Conservation (phyloP, 2,329 filamentous ascomycete species). For the Neonectria hederae region DNA sequence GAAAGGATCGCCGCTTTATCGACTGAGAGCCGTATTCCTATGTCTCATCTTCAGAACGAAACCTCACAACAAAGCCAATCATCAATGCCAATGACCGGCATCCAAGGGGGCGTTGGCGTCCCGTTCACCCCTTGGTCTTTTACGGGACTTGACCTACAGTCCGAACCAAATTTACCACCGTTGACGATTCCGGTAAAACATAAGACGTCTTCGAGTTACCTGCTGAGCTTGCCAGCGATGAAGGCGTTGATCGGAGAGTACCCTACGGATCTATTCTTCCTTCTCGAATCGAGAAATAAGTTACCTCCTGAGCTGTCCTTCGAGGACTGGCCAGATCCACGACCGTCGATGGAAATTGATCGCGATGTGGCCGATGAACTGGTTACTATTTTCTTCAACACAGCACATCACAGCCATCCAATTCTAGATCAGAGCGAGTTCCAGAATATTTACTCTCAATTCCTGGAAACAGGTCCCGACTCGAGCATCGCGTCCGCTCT, state of each 20-base stretch:
- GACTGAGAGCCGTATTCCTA: neutral
- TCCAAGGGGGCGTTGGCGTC: slow-evolving; percentile 9
- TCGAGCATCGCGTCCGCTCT: slow-evolving; percentile 41
- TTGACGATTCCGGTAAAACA: slow-evolving; percentile 43
- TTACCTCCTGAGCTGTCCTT: slow-evolving; percentile 38
- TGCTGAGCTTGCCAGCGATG: slow-evolving; percentile 40
- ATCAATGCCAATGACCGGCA: slow-evolving; percentile 17
- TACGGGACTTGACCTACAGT: slow-evolving; percentile 1
- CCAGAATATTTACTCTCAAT: slow-evolving; percentile 31
- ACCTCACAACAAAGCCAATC: slow-evolving; percentile 30
- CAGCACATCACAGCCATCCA: slow-evolving; percentile 41
- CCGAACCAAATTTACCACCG: slow-evolving; percentile 32
- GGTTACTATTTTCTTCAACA: slow-evolving; percentile 39
- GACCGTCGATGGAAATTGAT: slow-evolving; percentile 12
- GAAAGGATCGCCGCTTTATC: slow-evolving; percentile 30
- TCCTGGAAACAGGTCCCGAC: slow-evolving; percentile 36
- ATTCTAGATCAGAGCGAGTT: slow-evolving; percentile 43
- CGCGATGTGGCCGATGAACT: slow-evolving; percentile 37
- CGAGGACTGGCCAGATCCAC: slow-evolving; percentile 15
- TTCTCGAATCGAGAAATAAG: slow-evolving; percentile 39
- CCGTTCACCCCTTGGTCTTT: slow-evolving; percentile 15
- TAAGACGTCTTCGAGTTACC: slow-evolving; percentile 44
- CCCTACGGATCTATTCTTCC: slow-evolving; percentile 41
- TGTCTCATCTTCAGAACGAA: slow-evolving; percentile 6
- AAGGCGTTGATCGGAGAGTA: slow-evolving; percentile 45